These are phyloP conservation scores for Alectoria sarmentosa DNA, from an alignment of 495 filamentous ascomycete species.

Conservation along the genomic window DNA sequence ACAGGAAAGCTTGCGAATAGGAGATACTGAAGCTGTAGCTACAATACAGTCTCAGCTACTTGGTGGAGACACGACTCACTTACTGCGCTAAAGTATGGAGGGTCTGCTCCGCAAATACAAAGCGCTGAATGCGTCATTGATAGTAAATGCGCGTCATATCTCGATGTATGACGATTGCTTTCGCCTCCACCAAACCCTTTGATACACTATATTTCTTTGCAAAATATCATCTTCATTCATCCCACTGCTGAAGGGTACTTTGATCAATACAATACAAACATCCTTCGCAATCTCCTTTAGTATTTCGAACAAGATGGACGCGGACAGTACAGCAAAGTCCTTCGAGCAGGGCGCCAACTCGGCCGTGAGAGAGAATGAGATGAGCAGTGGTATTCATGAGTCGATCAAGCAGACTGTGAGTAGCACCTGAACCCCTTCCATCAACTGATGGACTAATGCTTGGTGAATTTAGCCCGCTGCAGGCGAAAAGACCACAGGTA, in stretches of 20 bases:
- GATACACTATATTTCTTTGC: background rate
- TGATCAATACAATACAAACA: background rate
- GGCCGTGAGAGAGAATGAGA: conserved; percentile 24
- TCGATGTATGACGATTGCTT: conserved; percentile 10
- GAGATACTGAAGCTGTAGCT: background rate
- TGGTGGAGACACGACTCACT: background rate
- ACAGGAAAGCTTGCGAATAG: background rate
- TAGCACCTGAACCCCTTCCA: background rate
- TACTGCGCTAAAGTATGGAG: too few species aligned
- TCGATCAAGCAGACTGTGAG: conserved; percentile 23
- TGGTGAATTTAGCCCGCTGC: conserved; percentile 19
- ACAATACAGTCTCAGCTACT: background rate
- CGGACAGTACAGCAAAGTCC: conserved; percentile 25
- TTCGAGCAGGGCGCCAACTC: conserved; percentile 28
- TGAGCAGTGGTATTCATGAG: conserved; percentile 27
- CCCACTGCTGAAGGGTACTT: background rate
- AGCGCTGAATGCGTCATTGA: conserved; percentile 3
- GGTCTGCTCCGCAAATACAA: background rate
- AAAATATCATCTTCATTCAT: too few species aligned
- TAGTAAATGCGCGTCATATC: conserved; percentile 10
- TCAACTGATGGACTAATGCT: background rate
- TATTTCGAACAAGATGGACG: conserved; percentile 20
- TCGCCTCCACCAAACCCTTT: conserved; percentile 2
- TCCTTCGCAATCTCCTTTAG: background rate
- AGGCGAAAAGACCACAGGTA: conserved; percentile 26